Conservation (phyloP, 352 stramenopile genomes). For the Aphanomyces euteiches region DNA sequence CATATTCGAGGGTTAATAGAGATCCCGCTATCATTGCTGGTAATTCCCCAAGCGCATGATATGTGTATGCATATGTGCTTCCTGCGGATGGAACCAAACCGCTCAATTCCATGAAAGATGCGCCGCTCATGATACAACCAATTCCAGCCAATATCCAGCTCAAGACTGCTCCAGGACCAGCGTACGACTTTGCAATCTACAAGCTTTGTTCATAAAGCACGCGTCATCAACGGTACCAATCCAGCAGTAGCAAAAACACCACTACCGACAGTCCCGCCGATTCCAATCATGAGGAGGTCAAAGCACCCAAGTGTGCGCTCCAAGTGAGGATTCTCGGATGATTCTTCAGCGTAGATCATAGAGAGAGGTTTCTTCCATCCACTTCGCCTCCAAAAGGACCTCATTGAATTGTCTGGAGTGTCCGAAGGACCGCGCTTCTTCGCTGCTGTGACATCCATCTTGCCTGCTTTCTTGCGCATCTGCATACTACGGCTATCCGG, state of each 20-base stretch:
- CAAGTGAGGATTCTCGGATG: conserved; percentile 20
- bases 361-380: conserved; percentile 18
- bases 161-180: conserved; percentile 71
- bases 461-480: not conserved
- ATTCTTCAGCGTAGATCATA: conserved; percentile 11
- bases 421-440: not conserved
- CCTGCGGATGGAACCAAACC: conserved; percentile 83
- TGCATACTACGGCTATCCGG: not conserved
- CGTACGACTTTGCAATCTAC: conserved; percentile 37
- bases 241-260: conserved; percentile 89
- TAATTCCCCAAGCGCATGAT: conserved; percentile 90
- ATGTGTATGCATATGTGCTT: conserved; percentile 92
- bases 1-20: conserved; percentile 92
- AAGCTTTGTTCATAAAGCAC: not conserved
- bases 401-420: not conserved
- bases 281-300: conserved; percentile 91
- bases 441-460: not conserved
- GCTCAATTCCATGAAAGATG: conserved; percentile 91
- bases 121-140: conserved; percentile 71
- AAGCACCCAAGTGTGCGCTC: conserved; percentile 73
- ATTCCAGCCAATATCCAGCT: conserved; percentile 81
- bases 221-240: conserved; percentile 37
- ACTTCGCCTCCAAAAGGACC: not conserved
- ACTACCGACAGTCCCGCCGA: conserved; percentile 91
- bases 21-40: conserved; percentile 86